Evolutionary conservation across 2,329 filamentous ascomycete genomes (phyloP).

Genomic region (Colletotrichum viniferum): DNA sequence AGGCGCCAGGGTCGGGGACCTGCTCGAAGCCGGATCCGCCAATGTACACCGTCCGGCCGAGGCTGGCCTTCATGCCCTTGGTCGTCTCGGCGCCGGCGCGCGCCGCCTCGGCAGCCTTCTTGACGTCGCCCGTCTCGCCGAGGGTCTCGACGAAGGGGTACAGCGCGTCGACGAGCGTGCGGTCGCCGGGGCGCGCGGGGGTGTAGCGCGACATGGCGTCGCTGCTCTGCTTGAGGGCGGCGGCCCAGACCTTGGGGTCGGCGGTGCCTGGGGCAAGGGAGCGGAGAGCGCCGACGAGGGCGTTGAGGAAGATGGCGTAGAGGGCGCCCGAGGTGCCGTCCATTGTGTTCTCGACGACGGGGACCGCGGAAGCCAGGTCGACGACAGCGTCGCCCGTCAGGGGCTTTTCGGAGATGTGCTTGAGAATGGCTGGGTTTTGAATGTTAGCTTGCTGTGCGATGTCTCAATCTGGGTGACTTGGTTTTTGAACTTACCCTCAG

Average conservation of each 20-base stretch:
- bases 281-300: slow-evolving; percentile 70
- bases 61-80: slow-evolving; percentile 88
- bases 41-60: slow-evolving; percentile 85
- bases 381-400: slow-evolving; percentile 57
- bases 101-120: slow-evolving; percentile 77
- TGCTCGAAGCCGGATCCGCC: slow-evolving; percentile 57
- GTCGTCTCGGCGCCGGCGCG: slow-evolving; percentile 79
- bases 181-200: slow-evolving; percentile 85
- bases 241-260: slow-evolving; percentile 53
- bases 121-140: slow-evolving; percentile 66
- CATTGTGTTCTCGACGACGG: slow-evolving; percentile 62
- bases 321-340: slow-evolving; percentile 66
- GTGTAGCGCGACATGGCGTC: slow-evolving; percentile 81
- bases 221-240: slow-evolving; percentile 74
- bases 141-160: slow-evolving; percentile 84
- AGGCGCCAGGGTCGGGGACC: slow-evolving; percentile 71
- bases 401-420: slow-evolving; percentile 48
- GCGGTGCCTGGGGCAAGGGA: slow-evolving; percentile 43
- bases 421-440: slow-evolving; percentile 50
- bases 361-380: slow-evolving; percentile 56
- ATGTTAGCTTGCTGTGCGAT: slow-evolving; percentile 18
- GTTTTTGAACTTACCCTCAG: slow-evolving; percentile 61
- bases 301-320: slow-evolving; percentile 87
- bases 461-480: background rate
- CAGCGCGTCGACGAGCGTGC: slow-evolving; percentile 89